These are phyloP conservation scores for Fusarium stilboides DNA, from an alignment of 2,329 filamentous ascomycete species.

Conservation along the genomic window DNA sequence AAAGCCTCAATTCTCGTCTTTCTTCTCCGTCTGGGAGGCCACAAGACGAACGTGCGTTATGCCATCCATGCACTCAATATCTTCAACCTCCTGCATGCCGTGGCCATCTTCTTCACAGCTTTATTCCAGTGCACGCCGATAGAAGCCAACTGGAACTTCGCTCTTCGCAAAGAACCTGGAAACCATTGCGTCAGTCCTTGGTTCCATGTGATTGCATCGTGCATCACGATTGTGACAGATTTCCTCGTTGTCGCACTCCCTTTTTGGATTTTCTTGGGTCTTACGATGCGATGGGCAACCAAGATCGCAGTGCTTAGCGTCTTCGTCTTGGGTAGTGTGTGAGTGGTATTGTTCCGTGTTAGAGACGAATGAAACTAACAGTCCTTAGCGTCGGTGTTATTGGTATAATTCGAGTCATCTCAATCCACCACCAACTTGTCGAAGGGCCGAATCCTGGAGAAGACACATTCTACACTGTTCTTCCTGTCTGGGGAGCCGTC, in stretches of 20 bases:
- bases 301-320: constrained; percentile 59
- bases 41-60: constrained; percentile 50
- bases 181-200: constrained; percentile 54
- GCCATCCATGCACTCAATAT: constrained; percentile 45
- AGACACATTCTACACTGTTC: constrained; percentile 48
- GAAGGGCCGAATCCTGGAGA: constrained; percentile 43
- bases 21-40: constrained; percentile 59
- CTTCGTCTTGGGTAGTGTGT: constrained; percentile 57
- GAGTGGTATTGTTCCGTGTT: too few species aligned
- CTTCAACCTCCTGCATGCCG: constrained; percentile 49
- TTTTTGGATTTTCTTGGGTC: constrained; percentile 57
- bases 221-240: constrained; percentile 60
- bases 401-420: constrained; percentile 54
- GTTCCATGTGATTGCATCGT: constrained; percentile 55
- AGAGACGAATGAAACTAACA: not conserved
- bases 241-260: constrained; percentile 58
- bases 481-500: constrained; percentile 54
- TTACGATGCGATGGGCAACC: constrained; percentile 57
- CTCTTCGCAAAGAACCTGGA: constrained; percentile 37
- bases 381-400: constrained; percentile 52
- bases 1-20: constrained; percentile 63
- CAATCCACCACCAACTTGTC: constrained; percentile 46
- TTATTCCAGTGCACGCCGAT: constrained; percentile 60
- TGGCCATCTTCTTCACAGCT: constrained; percentile 56
- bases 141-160: constrained; percentile 52